Conservation (phyloP, 1,284 basidiomycete genomes). For the Earliella scabrosa region DNA sequence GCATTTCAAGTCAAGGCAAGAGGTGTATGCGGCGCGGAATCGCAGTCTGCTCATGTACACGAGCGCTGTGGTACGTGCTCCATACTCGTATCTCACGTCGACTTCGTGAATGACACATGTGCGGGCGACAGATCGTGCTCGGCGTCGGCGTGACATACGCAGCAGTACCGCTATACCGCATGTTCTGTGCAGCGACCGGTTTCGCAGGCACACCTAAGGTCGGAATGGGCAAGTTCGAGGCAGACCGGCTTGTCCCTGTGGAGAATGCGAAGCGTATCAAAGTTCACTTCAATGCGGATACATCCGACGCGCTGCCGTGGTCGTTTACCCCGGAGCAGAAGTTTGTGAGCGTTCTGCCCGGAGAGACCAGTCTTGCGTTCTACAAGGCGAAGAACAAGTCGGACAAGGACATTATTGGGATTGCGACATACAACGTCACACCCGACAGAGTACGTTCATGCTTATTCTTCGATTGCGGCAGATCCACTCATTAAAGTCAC, state of each 20-base stretch:
- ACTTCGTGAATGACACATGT: not conserved
- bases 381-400: constrained; percentile 93
- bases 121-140: constrained; percentile 65
- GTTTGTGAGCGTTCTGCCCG: constrained; percentile 90
- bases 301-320: constrained; percentile 91
- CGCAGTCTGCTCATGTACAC: constrained; percentile 80
- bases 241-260: constrained; percentile 81
- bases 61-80: constrained; percentile 67
- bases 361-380: constrained; percentile 96
- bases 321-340: constrained; percentile 91
- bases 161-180: constrained; percentile 95
- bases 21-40: constrained; percentile 58
- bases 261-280: constrained; percentile 80
- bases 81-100: not conserved
- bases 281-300: constrained; percentile 95
- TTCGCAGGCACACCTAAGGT: constrained; percentile 96
- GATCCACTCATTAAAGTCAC: not conserved
- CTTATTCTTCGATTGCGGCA: not conserved
- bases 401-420: constrained; percentile 92
- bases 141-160: constrained; percentile 91
- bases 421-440: constrained; percentile 98
- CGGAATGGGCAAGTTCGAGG: constrained; percentile 78
- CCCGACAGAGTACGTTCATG: constrained; percentile 77
- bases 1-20: constrained; percentile 32
- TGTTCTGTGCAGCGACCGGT: constrained; percentile 97